Base-by-base conservation (phyloP, 176 grass and related monocot genomes). In the Carex scoparia region DNA sequence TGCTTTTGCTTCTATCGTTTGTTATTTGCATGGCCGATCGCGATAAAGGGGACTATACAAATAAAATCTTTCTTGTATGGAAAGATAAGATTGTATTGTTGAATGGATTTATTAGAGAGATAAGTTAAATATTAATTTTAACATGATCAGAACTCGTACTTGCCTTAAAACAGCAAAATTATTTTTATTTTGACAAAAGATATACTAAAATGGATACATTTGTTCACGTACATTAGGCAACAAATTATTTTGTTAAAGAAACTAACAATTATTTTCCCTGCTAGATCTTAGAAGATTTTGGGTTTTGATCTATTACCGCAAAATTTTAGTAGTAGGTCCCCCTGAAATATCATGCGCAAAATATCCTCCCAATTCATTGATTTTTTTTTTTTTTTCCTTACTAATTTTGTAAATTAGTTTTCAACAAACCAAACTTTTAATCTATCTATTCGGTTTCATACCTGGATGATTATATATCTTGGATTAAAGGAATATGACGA, bases 21-120 rank as follows among this genome's bases (percentile, higher is more conserved):
- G 19, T 82, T 13, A 66, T 27, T 66, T 76, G 71, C 46, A 30
- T 76, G 71, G 19, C 7, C 49, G 31, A 76, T 23, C 1, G 1
- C 1, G 1, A 35, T 35, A 54, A 30, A 62, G 23, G 38, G n/a
- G 33, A 69, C 66, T 69, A 62, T 14, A 33, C 8, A 51, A 82
- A 62, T 14, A 33, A 3, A 51, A 82, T 82, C 35, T 42, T 46
- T 62, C 59, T 66, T 82, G n/a, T 61, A 81, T 82, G 80, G 61
- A 66, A 82, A 53, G 18, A 49, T 44, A 2, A 53, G 38, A 62
- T 40, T 48, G 10, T 27, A 82, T 65, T 76, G 19, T 54, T 76
- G n/a, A 76, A 28, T 53, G 71, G 19, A 14, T 53, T 76, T 1
- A 10, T 30, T 28, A 30, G 46, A 53, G 44, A 75, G 23, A 74